These are phyloP conservation scores for Mortierella sp. DNA, from an alignment of 371 early-diverging fungal species.

Conservation along the genomic window DNA sequence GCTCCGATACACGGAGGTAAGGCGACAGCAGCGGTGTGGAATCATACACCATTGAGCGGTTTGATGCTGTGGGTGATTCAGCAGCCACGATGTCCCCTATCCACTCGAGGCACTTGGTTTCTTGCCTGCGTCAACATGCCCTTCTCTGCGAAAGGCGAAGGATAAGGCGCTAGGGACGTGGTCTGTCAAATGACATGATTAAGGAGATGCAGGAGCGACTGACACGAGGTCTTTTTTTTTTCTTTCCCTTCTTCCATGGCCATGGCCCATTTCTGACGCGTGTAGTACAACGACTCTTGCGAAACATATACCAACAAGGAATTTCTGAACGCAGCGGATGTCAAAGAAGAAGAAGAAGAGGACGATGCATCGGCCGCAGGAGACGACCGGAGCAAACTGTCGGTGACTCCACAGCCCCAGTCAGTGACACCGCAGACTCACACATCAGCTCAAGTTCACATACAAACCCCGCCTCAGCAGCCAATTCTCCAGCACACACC, in stretches of 20 bases:
- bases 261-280: no score
- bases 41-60: no score
- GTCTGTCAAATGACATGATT: constrained; percentile 11
- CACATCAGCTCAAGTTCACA: constrained; percentile 34
- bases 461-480: constrained; percentile 46
- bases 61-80: no score
- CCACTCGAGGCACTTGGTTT: no score
- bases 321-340: constrained; percentile 30
- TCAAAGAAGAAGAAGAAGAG: constrained; percentile 48
- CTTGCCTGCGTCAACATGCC: no score
- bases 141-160: no score
- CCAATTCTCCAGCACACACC: constrained; percentile 37
- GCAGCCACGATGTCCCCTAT: no score
- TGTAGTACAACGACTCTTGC: constrained; percentile 42
- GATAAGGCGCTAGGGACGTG: no score
- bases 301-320: constrained; percentile 52
- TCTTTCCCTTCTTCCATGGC: constrained; percentile 1
- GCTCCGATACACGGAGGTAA: constrained; percentile 90
- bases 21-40: background rate
- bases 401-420: constrained; percentile 52
- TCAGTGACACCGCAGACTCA: constrained; percentile 33
- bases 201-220: constrained; percentile 3
- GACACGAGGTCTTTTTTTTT: constrained; percentile 2
- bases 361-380: constrained; percentile 47
- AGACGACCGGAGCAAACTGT: constrained; percentile 48